phyloP scores from a whole-genome alignment of 345 rosid genomes.

The Combretum micranthum region DNA sequence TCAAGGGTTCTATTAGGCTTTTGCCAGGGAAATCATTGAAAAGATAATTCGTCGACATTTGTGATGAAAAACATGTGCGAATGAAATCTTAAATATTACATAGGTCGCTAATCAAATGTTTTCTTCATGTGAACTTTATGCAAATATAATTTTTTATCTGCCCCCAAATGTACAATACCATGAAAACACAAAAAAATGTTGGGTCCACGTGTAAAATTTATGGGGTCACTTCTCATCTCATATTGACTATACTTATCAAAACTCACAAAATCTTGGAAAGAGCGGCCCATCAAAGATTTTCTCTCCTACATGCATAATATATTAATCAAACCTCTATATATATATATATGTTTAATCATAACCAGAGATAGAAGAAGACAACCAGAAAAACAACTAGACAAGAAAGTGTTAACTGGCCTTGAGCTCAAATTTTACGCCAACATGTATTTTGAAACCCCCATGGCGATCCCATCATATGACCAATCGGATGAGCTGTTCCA shows the following conservation, averaged over 20 bases:
- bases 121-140: conserved; percentile 1
- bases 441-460: conserved; percentile 19
- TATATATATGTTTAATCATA: no score
- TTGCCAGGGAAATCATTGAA: no score
- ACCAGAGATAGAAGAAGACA: no score
- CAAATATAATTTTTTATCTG: neutral
- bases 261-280: conserved; percentile 12
- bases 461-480: conserved; percentile 12
- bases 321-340: neutral
- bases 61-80: no score
- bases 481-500: conserved; percentile 17
- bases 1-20: no score
- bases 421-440: neutral
- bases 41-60: no score
- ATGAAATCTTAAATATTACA: no score
- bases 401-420: no score
- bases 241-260: neutral
- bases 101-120: no score
- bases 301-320: neutral
- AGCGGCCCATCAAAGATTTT: conserved; percentile 18
- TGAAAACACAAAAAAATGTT: neutral
- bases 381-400: no score
- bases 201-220: neutral
- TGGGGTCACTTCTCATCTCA: conserved; percentile 4
- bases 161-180: conserved; percentile 15